phyloP scores from a whole-genome alignment of 2,329 filamentous ascomycete genomes.

The Pseudocercospora fuligena region DNA sequence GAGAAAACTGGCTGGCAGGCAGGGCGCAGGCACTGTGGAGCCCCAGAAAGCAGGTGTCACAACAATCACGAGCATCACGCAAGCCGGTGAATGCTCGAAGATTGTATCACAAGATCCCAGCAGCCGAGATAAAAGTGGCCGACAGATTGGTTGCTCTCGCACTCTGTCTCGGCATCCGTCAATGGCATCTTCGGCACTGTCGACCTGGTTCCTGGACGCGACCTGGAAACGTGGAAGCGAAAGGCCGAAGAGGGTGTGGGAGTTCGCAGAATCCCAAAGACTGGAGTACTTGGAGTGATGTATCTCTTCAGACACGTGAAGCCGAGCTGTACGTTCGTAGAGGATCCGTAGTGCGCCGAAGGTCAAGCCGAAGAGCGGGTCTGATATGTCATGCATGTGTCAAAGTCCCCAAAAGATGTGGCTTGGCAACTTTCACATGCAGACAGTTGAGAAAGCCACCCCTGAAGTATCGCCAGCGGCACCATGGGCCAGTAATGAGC shows the following conservation, averaged over 20 bases:
- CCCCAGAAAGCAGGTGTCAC: conserved; percentile 10
- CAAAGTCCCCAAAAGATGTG: neutral
- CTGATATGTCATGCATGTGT: conserved; percentile 1
- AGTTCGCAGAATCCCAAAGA: neutral
- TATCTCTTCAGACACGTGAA: conserved; percentile 5
- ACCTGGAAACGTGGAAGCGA: neutral
- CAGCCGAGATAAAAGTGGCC: neutral
- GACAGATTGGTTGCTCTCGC: neutral
- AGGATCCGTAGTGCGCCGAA: neutral
- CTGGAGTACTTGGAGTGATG: conserved; percentile 3
- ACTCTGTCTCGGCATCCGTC: neutral
- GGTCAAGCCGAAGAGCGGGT: neutral
- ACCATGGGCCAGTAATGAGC: neutral
- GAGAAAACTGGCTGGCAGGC: conserved; percentile 13
- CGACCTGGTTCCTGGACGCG: conserved; percentile 3
- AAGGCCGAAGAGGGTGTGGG: neutral
- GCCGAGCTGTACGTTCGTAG: neutral
- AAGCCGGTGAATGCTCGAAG: conserved; percentile 9
- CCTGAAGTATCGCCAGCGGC: neutral
- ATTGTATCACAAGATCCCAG: conserved; percentile 7
- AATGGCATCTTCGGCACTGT: conserved; percentile 2
- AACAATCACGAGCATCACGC: conserved; percentile 16
- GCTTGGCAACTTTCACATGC: conserved; percentile 2
- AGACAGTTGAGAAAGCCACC: conserved; percentile 1
- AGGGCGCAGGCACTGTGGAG: neutral